phyloP scores from a whole-genome alignment of 306 rosid genomes.

The Prunus mume region DNA sequence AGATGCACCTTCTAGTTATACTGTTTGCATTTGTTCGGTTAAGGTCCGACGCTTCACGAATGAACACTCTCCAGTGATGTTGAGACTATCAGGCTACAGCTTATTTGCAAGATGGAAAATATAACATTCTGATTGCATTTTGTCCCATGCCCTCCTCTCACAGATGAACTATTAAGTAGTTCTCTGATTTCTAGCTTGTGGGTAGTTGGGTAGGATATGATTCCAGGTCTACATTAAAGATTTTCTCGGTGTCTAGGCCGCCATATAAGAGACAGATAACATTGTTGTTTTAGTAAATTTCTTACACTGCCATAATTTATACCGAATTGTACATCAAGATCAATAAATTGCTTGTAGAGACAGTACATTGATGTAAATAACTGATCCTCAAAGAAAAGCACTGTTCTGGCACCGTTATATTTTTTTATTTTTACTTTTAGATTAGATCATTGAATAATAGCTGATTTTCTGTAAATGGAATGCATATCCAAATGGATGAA shows the following conservation, averaged over 20 bases:
- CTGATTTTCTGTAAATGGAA: neutral
- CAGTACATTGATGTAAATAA: neutral
- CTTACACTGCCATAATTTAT: neutral
- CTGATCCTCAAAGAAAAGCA: neutral
- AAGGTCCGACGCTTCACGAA: neutral
- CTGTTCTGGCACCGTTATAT: neutral
- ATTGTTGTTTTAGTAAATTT: neutral
- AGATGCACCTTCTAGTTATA: neutral
- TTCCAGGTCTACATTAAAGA: neutral
- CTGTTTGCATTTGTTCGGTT: neutral
- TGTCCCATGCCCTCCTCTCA: neutral
- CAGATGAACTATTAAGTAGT: neutral
- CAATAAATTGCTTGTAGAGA: neutral
- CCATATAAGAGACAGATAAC: neutral
- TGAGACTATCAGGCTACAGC: neutral
- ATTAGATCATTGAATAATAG: neutral
- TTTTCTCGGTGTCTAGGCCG: neutral
- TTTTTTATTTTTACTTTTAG: neutral
- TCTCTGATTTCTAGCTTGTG: neutral
- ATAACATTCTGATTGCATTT: neutral
- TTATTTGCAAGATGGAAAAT: constrained; percentile 2
- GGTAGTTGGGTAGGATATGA: neutral
- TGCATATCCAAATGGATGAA: neutral
- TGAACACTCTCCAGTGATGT: neutral
- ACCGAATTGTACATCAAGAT: neutral